Conservation (phyloP, 164 flowering plant species). For the Echeveria elegans region DNA sequence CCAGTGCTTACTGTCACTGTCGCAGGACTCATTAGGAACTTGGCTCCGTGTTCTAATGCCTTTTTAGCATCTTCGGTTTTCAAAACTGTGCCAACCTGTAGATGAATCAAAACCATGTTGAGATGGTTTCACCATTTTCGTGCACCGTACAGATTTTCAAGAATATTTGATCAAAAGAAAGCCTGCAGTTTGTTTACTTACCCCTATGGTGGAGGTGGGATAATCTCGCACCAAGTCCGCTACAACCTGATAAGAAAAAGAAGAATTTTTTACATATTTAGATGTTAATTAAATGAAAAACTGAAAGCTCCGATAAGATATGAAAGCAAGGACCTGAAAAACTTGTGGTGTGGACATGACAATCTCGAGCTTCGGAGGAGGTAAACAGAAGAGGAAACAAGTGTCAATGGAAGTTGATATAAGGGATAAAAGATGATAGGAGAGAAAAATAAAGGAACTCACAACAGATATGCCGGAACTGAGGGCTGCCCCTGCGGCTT, state of each 20-base stretch:
- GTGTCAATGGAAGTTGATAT: not conserved
- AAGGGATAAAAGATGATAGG: not conserved
- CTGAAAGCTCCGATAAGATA: no score
- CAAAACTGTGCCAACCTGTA: slow-evolving; percentile 73
- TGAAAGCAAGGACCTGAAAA: slow-evolving; percentile 46
- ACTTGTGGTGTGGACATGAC: slow-evolving; percentile 69
- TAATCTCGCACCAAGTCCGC: slow-evolving; percentile 40
- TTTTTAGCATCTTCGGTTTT: slow-evolving; percentile 42
- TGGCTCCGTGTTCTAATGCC: slow-evolving; percentile 62
- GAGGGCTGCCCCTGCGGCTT: slow-evolving; percentile 68
- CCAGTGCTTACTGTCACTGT: slow-evolving; percentile 42
- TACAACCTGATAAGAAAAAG: slow-evolving; percentile 32
- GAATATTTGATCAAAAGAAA: not conserved
- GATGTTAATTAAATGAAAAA: no score
- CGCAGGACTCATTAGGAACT: slow-evolving; percentile 82
- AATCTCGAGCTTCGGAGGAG: slow-evolving; percentile 57
- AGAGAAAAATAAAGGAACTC: slow-evolving; percentile 19
- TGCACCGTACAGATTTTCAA: not conserved
- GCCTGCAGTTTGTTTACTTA: slow-evolving; percentile 17
- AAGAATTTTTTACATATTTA: not conserved
- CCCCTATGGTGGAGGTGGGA: slow-evolving; percentile 56
- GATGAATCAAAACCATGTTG: not conserved
- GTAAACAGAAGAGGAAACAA: slow-evolving; percentile 6
- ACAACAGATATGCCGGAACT: slow-evolving; percentile 67
- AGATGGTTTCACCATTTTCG: not conserved